These are phyloP conservation scores for Diplosphaera chodatii DNA, from an alignment of 139 green algal species.

Conservation along the genomic window DNA sequence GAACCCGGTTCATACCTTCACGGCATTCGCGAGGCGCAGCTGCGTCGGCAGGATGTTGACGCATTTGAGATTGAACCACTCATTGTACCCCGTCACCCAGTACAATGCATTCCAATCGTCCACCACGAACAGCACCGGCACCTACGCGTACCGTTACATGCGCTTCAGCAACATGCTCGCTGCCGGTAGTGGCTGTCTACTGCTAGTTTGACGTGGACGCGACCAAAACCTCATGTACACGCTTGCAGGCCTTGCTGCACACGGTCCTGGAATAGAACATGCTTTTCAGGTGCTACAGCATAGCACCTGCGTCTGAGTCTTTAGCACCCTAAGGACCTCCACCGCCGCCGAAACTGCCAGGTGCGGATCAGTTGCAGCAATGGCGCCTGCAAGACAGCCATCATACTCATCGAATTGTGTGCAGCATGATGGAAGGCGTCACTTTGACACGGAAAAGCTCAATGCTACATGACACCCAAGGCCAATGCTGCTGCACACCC, in stretches of 20 bases:
- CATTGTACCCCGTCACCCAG: constrained; percentile 41
- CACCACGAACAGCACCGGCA: constrained; percentile 46
- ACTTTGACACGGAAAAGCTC: not conserved
- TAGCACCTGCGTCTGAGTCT: not conserved
- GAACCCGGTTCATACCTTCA: no score
- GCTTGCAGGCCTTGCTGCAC: no score
- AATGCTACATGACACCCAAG: not conserved
- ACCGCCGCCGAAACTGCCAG: constrained; percentile 18
- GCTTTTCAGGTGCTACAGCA: no score
- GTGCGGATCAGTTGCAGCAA: constrained; percentile 19
- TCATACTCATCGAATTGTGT: no score
- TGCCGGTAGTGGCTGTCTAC: no score
- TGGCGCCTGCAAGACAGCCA: constrained; percentile 13
- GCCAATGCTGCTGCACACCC: no score
- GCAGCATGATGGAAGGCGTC: constrained; percentile 19
- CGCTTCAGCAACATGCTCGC: no score
- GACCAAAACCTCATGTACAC: no score
- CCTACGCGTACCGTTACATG: not conserved
- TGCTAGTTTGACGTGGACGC: no score
- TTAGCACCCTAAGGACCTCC: constrained; percentile 8
- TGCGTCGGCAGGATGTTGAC: constrained; percentile 24
- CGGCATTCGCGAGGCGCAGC: constrained; percentile 38
- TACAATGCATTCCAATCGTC: constrained; percentile 68
- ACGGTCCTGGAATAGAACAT: no score
- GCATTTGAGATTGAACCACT: constrained; percentile 16